These are phyloP conservation scores for Lepidium campestre DNA, from an alignment of 441 rosid species.

Conservation along the genomic window DNA sequence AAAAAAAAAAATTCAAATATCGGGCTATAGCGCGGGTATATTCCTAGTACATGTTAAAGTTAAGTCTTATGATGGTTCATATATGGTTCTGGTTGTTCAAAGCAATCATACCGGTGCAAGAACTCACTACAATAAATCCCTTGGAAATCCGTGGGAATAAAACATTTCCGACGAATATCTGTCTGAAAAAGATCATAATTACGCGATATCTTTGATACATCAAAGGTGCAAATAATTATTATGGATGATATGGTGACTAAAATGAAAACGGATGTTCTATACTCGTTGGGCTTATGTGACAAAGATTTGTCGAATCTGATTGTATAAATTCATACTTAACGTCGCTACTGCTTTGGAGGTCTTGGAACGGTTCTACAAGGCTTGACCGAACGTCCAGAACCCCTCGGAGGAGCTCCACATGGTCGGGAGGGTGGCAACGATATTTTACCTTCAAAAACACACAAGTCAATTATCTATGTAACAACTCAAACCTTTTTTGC, in stretches of 20 bases:
- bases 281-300: background rate
- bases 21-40: no score
- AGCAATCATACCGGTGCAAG: background rate
- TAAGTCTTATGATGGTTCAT: background rate
- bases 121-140: background rate
- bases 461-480: background rate
- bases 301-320: no score
- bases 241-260: background rate
- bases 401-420: background rate
- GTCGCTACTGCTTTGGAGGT: background rate
- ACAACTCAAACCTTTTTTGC: no score
- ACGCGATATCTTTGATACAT: background rate
- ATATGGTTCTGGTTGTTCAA: background rate
- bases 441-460: background rate
- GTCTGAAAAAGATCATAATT: background rate
- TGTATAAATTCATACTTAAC: background rate
- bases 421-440: background rate
- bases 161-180: no score
- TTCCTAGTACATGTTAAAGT: no score
- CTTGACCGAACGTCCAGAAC: background rate
- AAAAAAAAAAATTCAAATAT: no score
- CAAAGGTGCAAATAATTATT: background rate
- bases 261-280: background rate
- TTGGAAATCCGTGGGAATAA: no score
- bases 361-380: background rate